These are phyloP conservation scores for Spencermartinsiella ligniputridi DNA, from an alignment of 1,139 yeast genomes.

Conservation along the genomic window DNA sequence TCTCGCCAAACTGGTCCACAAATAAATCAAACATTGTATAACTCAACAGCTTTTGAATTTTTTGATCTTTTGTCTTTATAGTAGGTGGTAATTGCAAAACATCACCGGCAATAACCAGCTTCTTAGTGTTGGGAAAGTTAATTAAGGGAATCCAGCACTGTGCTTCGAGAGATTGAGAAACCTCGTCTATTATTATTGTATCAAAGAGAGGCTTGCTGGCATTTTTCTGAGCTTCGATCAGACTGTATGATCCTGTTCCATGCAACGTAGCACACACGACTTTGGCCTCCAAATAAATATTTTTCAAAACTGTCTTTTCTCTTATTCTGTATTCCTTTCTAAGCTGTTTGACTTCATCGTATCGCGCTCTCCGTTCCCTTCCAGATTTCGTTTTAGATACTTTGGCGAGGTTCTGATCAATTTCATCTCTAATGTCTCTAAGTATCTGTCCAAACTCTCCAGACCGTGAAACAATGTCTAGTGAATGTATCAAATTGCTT, in stretches of 20 bases:
- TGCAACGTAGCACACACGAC: constrained; percentile 83
- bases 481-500: constrained; percentile 61
- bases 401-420: constrained; percentile 53
- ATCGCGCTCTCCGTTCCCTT: constrained; percentile 60
- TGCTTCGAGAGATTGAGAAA: constrained; percentile 89
- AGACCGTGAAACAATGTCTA: constrained; percentile 66
- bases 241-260: constrained; percentile 75
- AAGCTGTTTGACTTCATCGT: constrained; percentile 63
- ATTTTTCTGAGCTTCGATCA: constrained; percentile 45
- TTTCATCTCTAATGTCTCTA: constrained; percentile 66
- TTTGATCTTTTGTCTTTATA: constrained; percentile 33
- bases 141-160: constrained; percentile 96
- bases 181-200: constrained; percentile 88
- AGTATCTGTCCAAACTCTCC: constrained; percentile 61
- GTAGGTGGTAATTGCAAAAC: constrained; percentile 71
- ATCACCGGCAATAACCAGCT: constrained; percentile 59
- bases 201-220: constrained; percentile 49
- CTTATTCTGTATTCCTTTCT: constrained; percentile 64
- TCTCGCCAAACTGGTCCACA: constrained; percentile 46
- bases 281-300: constrained; percentile 54
- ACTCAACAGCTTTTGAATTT: constrained; percentile 43
- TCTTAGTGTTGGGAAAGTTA: constrained; percentile 53
- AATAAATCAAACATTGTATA: constrained; percentile 78
- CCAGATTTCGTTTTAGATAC: constrained; percentile 64
- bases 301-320: constrained; percentile 60